Conservation (phyloP, 805 yeast genomes). For the Suhomyces prunicola region DNA sequence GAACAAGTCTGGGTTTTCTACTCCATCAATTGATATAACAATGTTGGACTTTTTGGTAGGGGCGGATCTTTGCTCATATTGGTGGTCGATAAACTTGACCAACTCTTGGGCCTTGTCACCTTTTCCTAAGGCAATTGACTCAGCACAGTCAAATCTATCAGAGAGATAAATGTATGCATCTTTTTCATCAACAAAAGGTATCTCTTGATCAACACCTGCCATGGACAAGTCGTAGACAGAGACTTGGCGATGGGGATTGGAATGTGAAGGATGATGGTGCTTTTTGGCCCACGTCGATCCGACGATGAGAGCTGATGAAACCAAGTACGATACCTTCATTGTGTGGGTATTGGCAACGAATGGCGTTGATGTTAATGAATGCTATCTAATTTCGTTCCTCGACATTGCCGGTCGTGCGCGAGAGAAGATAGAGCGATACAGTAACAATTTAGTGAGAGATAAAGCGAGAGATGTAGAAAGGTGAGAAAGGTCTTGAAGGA, state of each 20-base stretch:
- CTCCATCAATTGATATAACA: constrained; percentile 42
- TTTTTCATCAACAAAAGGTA: constrained; percentile 5
- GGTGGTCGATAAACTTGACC: constrained; percentile 23
- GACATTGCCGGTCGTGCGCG: constrained; percentile 4
- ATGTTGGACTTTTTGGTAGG: constrained; percentile 23
- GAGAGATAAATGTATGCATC: constrained; percentile 44
- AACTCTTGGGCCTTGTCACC: constrained; percentile 23
- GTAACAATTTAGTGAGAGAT: neutral
- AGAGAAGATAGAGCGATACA: neutral
- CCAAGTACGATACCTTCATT: constrained; percentile 7
- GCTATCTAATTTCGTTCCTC: neutral
- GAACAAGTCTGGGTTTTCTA: constrained; percentile 31
- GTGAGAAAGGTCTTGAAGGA: neutral
- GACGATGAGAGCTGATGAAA: constrained; percentile 2
- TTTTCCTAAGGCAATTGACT: constrained; percentile 30
- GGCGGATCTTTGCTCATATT: constrained; percentile 8
- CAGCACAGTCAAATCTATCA: constrained; percentile 42
- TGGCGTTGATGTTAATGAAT: neutral
- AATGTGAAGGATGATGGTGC: neutral
- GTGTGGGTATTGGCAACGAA: neutral
- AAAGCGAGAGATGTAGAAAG: neutral
- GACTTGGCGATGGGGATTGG: neutral
- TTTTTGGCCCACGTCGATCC: constrained; percentile 3
- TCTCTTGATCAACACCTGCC: neutral
- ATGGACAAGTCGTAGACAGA: constrained; percentile 10